Evolutionary conservation across 2,329 filamentous ascomycete species (phyloP).

Genomic region (Pseudogymnoascus verrucosus): DNA sequence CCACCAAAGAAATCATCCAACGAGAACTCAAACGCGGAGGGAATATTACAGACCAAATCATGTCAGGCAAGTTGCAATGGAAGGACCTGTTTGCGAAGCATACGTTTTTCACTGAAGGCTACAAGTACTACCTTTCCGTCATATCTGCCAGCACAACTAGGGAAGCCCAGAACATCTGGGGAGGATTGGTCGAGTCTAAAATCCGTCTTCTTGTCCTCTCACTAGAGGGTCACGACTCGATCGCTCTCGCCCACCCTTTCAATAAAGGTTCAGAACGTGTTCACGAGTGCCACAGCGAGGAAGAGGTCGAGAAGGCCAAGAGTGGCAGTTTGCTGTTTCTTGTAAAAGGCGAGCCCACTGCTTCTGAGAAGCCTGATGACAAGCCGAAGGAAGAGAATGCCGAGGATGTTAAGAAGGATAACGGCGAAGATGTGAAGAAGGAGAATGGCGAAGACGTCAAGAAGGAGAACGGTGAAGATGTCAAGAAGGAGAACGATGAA

Average conservation of each 20-base stretch:
- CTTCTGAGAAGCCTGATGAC: constrained; percentile 20
- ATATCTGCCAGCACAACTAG: constrained; percentile 75
- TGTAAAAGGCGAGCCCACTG: constrained; percentile 29
- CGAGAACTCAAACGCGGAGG: constrained; percentile 72
- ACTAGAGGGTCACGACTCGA: constrained; percentile 71
- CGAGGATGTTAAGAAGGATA: constrained; percentile 35
- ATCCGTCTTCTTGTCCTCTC: constrained; percentile 76
- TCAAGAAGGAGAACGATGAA: constrained; percentile 30
- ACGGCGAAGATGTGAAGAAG: constrained; percentile 31
- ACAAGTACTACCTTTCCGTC: constrained; percentile 92
- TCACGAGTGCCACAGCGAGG: constrained; percentile 58
- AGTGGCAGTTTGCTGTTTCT: constrained; percentile 55
- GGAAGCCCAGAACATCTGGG: constrained; percentile 80
- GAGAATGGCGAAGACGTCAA: constrained; percentile 29
- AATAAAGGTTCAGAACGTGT: constrained; percentile 85
- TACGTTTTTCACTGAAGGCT: constrained; percentile 84
- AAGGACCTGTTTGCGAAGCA: constrained; percentile 83
- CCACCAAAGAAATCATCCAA: constrained; percentile 76
- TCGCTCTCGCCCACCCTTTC: constrained; percentile 81
- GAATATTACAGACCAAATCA: constrained; percentile 71
- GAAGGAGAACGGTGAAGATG: constrained; percentile 30
- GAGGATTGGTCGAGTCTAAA: constrained; percentile 88
- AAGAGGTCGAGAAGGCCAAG: constrained; percentile 54
- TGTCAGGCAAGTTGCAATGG: constrained; percentile 70
- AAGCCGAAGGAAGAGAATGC: constrained; percentile 29